Evolutionary conservation across 2,329 filamentous ascomycete species (phyloP), one percentile per base, ranked within the genome.

Genomic region (Zymoseptoria ardabiliae): DNA sequence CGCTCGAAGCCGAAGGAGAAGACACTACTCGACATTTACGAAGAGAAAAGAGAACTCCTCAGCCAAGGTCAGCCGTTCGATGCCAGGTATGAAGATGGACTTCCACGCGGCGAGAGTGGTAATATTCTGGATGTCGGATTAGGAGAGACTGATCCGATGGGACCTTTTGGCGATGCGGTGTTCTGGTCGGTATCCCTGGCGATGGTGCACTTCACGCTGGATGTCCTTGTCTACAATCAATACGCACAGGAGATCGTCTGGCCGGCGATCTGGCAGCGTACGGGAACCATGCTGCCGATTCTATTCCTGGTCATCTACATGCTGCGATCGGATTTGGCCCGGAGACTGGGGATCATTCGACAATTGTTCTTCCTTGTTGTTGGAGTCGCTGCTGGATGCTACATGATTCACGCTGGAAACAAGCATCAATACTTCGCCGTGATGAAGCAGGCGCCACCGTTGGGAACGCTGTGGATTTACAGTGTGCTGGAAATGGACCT

Each of bases 381-480:
- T 22, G 85, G 87, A 64, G 74, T 87, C 7, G 72, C 70, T 9
- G 78, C 84, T 0, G 94, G 94, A 1, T 90, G 86, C 74, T 92
- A 91, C 73, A 78, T 97, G 63, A 86, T 97, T 54, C 80, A 89
- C 66, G 85, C 92, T 56, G 91, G 89, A 23, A 97, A 97, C 69
- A 81, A 79, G 28, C 84, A 86, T 65, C 85, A 87, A 4, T 97
- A 97, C 69, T 85, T 95, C 66, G 88, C 89, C 6, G 86, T 96
- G 20, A 92, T 97, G 90, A 95, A 96, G 77, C 86, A 85, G 63
- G 89, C 91, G 0, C 94, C 94, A n/a, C 86, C 91, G 4, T 73
- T 97, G 13, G 94, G 91, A 0, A 93, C 90, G 49, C 74, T 97
- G 19, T 97, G 93, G 92, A 82, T 97, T 4, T 97, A 93, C 91